A percentile compares a stretch with the other conserved stretches of the same genome.
Evolutionary conservation across 2,329 filamentous ascomycete genomes (phyloP).

Genomic region (Lecanicillium sp.): DNA sequence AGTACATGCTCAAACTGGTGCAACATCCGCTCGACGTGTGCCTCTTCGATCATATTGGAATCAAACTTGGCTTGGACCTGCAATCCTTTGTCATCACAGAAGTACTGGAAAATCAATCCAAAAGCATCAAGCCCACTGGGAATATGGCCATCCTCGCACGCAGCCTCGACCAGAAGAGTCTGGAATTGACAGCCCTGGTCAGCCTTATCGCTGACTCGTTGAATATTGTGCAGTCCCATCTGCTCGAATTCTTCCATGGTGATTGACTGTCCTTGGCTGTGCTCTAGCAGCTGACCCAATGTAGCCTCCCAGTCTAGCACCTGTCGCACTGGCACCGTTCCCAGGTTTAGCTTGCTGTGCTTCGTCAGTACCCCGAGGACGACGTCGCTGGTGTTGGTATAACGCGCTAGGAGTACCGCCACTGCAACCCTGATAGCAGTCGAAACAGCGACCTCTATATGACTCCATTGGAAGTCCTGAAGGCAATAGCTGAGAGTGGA

Average conservation of each 20-base stretch:
- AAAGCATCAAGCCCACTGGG: too few species aligned
- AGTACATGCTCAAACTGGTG: conserved; percentile 6
- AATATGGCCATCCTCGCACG: neutral
- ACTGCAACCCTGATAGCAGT: too few species aligned
- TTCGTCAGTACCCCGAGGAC: too few species aligned
- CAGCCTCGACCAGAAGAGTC: conserved; percentile 15
- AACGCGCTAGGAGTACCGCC: too few species aligned
- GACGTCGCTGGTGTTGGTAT: too few species aligned
- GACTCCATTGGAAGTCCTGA: too few species aligned
- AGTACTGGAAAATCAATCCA: too few species aligned
- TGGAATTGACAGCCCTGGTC: conserved; percentile 13
- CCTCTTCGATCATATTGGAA: neutral
- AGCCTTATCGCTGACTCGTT: conserved; percentile 8
- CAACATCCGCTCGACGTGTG: neutral
- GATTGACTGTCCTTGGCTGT: conserved; percentile 11
- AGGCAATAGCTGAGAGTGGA: too few species aligned
- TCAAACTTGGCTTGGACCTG: conserved; percentile 1
- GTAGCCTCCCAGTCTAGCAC: conserved; percentile 1
- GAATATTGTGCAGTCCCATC: conserved; percentile 8
- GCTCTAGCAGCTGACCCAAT: conserved; percentile 10
- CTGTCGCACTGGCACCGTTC: conserved; percentile 12
- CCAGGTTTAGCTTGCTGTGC: too few species aligned
- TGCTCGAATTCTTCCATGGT: conserved; percentile 9
- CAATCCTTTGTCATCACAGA: too few species aligned
- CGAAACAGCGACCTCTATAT: too few species aligned